These are phyloP conservation scores for Selenicereus undatus DNA, from an alignment of 148 eudicot genomes.

Conservation along the genomic window DNA sequence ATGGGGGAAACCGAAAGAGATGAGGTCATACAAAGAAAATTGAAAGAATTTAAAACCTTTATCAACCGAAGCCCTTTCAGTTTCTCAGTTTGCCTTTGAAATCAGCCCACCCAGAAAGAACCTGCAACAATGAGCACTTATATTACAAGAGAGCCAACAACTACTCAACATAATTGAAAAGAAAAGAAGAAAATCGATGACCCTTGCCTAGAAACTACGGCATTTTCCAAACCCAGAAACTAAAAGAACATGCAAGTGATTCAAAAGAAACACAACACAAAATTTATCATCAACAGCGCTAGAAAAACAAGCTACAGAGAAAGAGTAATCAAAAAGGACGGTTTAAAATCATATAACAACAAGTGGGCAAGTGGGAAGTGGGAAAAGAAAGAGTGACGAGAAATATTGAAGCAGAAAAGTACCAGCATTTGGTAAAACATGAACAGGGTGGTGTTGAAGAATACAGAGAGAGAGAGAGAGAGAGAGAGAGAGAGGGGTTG, in stretches of 20 bases:
- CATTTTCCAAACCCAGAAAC: conserved; percentile 4
- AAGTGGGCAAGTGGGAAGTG: background rate
- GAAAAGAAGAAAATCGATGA: background rate
- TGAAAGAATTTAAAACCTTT: background rate
- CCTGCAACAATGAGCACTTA: background rate
- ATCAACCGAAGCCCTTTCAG: background rate
- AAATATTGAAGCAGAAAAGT: background rate
- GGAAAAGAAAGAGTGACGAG: background rate
- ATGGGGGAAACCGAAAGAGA: background rate
- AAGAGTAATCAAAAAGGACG: no score
- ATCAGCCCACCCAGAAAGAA: background rate
- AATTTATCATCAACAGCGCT: background rate
- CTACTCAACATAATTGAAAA: background rate
- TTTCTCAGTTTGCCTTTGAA: background rate
- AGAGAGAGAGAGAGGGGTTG: background rate
- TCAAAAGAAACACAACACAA: background rate
- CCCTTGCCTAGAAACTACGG: background rate
- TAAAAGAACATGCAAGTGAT: conserved; percentile 18
- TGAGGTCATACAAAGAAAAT: background rate
- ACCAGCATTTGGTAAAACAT: background rate
- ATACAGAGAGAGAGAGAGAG: background rate
- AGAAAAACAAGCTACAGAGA: background rate
- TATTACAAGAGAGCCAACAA: background rate
- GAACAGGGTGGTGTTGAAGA: background rate
- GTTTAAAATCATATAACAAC: no score